phyloP scores from a whole-genome alignment of 139 green algal species.

The Chlamydomonas incerta region DNA sequence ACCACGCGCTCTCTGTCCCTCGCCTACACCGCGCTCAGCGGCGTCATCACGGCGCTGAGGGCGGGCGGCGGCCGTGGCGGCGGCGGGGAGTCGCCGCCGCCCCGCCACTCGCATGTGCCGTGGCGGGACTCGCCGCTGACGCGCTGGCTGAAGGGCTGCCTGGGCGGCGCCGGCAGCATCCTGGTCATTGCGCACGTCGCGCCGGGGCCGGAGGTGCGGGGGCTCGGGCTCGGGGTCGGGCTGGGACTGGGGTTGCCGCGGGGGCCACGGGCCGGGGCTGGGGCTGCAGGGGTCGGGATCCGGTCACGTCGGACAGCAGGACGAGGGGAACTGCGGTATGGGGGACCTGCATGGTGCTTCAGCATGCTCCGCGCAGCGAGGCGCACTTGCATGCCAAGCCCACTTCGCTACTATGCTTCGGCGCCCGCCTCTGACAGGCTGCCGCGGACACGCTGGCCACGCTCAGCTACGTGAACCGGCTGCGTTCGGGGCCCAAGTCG shows the following conservation, averaged over 20 bases:
- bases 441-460: slow-evolving; percentile 58
- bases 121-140: slow-evolving; percentile 61
- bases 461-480: slow-evolving; percentile 52
- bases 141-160: slow-evolving; percentile 51
- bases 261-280: neutral
- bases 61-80: neutral
- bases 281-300: neutral
- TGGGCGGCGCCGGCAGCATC: slow-evolving; percentile 13
- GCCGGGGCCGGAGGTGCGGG: slow-evolving; percentile 45
- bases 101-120: slow-evolving; percentile 44
- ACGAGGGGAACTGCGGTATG: too few relatives aligned
- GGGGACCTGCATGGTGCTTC: too few relatives aligned
- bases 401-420: too few relatives aligned
- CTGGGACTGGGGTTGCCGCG: neutral
- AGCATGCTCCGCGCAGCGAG: too few relatives aligned
- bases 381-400: too few relatives aligned
- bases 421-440: slow-evolving; percentile 27
- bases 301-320: too few relatives aligned
- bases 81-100: neutral
- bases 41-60: slow-evolving; percentile 44
- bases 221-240: neutral
- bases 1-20: slow-evolving; percentile 47
- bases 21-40: slow-evolving; percentile 47
- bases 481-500: slow-evolving; percentile 40
- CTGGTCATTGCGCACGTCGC: slow-evolving; percentile 49